phyloP scores from a whole-genome alignment of 371 early-diverging fungal species.

The Chytridium lagenaria region DNA sequence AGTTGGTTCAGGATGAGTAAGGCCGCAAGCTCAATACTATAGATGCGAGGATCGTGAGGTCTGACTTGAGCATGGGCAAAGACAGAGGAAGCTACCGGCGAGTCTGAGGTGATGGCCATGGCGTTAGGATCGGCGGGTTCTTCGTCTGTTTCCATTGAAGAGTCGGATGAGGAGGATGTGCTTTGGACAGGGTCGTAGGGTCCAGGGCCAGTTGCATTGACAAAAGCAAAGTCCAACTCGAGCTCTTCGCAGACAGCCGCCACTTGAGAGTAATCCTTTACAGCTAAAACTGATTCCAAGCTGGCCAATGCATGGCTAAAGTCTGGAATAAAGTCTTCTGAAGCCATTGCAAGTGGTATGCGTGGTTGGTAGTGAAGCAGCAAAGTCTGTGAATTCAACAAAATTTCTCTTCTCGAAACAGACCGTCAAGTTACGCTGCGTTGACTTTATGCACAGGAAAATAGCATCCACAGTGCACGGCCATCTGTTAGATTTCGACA shows the following conservation, averaged over 20 bases:
- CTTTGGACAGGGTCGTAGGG: not conserved
- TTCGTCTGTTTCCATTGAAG: constrained; percentile 5
- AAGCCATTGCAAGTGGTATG: too few relatives aligned
- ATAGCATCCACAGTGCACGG: too few relatives aligned
- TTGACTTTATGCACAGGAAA: too few relatives aligned
- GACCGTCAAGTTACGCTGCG: too few relatives aligned
- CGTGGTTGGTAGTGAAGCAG: too few relatives aligned
- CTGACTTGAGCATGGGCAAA: not conserved
- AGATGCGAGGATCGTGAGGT: not conserved
- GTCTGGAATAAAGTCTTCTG: not conserved
- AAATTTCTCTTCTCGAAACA: too few relatives aligned
- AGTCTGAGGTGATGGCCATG: not conserved
- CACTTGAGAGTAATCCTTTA: not conserved
- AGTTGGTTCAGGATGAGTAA: not conserved
- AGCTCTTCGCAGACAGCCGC: not conserved
- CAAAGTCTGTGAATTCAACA: too few relatives aligned
- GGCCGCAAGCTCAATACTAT: constrained; percentile 1
- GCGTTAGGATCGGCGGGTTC: not conserved
- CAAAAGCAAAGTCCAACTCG: not conserved
- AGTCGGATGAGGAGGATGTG: not conserved
- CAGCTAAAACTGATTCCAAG: not conserved
- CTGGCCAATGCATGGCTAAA: not conserved
- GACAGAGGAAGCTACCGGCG: not conserved
- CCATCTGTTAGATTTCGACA: too few relatives aligned
- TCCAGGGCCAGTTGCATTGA: not conserved